phyloP scores from a whole-genome alignment of 768 basidiomycete genomes.

The Serendipita sp. region DNA sequence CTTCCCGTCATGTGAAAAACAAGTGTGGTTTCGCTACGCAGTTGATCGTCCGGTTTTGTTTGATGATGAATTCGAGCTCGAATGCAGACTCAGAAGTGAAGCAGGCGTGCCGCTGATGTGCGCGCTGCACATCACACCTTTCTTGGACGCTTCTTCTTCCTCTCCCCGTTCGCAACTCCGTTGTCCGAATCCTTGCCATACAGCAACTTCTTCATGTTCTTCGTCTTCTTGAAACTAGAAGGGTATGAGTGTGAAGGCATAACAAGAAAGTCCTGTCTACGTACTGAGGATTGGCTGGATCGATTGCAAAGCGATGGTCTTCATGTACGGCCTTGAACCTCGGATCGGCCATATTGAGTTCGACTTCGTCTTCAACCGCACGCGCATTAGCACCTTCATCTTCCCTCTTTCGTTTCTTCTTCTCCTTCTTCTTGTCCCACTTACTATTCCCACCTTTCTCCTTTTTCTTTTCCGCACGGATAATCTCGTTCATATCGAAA shows the following conservation, averaged over 20 bases:
- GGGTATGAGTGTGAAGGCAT: neutral
- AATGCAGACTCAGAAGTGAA: too few relatives aligned
- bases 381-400: conserved; percentile 11
- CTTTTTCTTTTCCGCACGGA: conserved; percentile 64
- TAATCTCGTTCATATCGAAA: conserved; percentile 78
- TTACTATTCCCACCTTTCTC: conserved; percentile 15
- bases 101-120: too few relatives aligned
- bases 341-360: conserved; percentile 69
- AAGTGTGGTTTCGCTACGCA: too few relatives aligned
- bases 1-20: too few relatives aligned
- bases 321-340: conserved; percentile 82
- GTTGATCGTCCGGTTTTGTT: too few relatives aligned
- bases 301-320: conserved; percentile 84
- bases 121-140: neutral
- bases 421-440: conserved; percentile 25
- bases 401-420: conserved; percentile 25
- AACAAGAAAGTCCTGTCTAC: conserved; percentile 20
- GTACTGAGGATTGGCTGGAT: conserved; percentile 88
- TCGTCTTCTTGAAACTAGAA: conserved; percentile 79
- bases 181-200: conserved; percentile 28
- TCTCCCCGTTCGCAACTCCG: neutral
- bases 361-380: conserved; percentile 36
- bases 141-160: conserved; percentile 6
- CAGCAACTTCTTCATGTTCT: conserved; percentile 71
- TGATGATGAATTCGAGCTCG: too few relatives aligned